These are phyloP conservation scores for Diophrys appendiculata DNA, from an alignment of 73 alveolate species.

Conservation along the genomic window DNA sequence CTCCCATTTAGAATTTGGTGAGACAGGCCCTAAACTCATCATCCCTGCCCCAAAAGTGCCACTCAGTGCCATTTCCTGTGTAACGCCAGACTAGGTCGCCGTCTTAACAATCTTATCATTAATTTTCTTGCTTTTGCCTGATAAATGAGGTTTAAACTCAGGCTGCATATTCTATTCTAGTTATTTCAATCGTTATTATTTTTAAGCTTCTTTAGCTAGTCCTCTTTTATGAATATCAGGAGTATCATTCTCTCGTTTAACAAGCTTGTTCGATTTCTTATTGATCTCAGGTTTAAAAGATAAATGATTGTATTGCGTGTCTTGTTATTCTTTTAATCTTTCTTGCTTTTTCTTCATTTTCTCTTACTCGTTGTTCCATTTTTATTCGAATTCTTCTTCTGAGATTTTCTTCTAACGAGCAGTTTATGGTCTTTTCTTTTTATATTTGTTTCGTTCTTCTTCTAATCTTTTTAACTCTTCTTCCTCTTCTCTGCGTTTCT, in stretches of 20 bases:
- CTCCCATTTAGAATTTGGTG: neutral
- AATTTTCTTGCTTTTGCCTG: neutral
- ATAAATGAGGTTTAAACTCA: neutral
- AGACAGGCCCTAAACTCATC: no score
- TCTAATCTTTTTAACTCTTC: neutral
- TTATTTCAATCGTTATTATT: neutral
- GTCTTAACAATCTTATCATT: neutral
- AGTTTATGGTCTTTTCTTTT: neutral
- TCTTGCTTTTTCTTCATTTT: neutral
- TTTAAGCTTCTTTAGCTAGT: neutral
- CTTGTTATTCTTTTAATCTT: neutral
- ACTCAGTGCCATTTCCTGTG: no score
- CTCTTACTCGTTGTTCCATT: neutral
- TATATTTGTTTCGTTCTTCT: neutral
- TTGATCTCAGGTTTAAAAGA: neutral
- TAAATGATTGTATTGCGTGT: neutral
- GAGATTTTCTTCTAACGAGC: neutral
- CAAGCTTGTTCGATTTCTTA: neutral
- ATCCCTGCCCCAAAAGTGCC: no score
- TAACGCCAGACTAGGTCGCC: no score
- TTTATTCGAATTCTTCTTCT: neutral
- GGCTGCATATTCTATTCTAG: neutral
- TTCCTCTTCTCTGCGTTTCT: neutral
- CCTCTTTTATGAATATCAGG: neutral
- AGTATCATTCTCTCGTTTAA: neutral